Evolutionary conservation across 2,329 filamentous ascomycete species (phyloP).

Genomic region (Verticillium alfalfae): DNA sequence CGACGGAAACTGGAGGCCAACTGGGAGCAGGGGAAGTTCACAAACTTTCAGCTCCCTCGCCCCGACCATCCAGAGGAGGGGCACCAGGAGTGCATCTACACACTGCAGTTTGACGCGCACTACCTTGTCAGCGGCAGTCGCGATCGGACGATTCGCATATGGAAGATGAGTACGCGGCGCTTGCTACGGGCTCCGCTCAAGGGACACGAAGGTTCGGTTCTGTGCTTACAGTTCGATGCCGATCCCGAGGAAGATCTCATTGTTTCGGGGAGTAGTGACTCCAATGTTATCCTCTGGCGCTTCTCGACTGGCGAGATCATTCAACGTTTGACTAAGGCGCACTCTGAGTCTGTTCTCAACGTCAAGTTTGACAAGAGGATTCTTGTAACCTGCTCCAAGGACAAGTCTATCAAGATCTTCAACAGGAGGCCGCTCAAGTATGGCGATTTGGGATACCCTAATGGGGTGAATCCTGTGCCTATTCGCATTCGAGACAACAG

Average conservation of each 20-base stretch:
- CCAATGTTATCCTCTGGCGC: constrained; percentile 82
- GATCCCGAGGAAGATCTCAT: constrained; percentile 82
- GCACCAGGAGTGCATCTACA: constrained; percentile 91
- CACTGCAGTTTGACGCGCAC: constrained; percentile 79
- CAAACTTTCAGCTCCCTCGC: constrained; percentile 87
- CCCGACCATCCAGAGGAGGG: constrained; percentile 74
- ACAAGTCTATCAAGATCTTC: constrained; percentile 95
- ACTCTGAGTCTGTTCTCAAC: constrained; percentile 88
- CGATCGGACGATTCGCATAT: constrained; percentile 81
- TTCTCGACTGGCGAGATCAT: constrained; percentile 87
- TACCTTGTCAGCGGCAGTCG: constrained; percentile 91
- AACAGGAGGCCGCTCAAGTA: constrained; percentile 66
- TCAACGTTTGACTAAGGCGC: constrained; percentile 69
- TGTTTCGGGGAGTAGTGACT: constrained; percentile 93
- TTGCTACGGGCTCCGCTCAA: constrained; percentile 67
- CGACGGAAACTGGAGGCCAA: constrained; percentile 81
- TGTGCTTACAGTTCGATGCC: constrained; percentile 93
- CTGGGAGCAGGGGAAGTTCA: constrained; percentile 78
- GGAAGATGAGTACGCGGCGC: constrained; percentile 79
- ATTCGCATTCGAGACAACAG: constrained; percentile 48
- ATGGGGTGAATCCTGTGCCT: constrained; percentile 46
- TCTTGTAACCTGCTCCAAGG: constrained; percentile 94
- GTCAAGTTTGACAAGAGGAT: constrained; percentile 88
- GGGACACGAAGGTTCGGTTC: constrained; percentile 79
- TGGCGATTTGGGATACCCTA: constrained; percentile 52